These are phyloP conservation scores for Chiua virens DNA, from an alignment of 768 basidiomycete genomes.

Conservation along the genomic window DNA sequence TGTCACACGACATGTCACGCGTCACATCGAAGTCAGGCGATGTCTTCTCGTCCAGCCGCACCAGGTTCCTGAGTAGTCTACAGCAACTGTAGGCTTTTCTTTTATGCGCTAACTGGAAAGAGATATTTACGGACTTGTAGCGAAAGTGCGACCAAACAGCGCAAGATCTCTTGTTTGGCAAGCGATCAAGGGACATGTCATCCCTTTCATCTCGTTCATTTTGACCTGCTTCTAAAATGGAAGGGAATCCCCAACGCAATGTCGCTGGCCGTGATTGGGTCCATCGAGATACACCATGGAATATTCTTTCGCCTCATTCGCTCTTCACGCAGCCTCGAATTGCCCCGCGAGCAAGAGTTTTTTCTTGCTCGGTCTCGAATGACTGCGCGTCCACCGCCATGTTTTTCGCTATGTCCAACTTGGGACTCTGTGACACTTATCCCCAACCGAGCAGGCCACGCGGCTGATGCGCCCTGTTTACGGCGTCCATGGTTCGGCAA, in stretches of 20 bases:
- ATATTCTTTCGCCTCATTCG: conserved; percentile 17
- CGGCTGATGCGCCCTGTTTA: conserved; percentile 35
- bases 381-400: not conserved
- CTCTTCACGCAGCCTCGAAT: conserved; percentile 12
- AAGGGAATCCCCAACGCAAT: conserved; percentile 22
- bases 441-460: conserved; percentile 24
- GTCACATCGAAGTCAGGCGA: conserved; percentile 5
- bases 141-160: conserved; percentile 27
- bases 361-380: not conserved
- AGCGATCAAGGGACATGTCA: conserved; percentile 33
- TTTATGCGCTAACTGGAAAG: conserved; percentile 4
- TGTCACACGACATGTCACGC: conserved; percentile 18
- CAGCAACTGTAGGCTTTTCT: not conserved
- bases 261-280: conserved; percentile 14
- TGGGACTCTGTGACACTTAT: conserved; percentile 9
- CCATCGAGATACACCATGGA: conserved; percentile 12
- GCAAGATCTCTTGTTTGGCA: conserved; percentile 18
- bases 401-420: conserved; percentile 20
- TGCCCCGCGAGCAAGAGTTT: not conserved
- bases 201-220: conserved; percentile 29
- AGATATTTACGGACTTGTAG: conserved; percentile 4
- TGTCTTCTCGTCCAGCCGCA: not conserved
- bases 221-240: conserved; percentile 31
- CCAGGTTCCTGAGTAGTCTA: conserved; percentile 3
- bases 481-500: conserved; percentile 25